Percentiles rank a stretch among this genome's conserved stretches.
These are phyloP conservation scores for Verticillium isaacii DNA, from an alignment of 2,329 filamentous ascomycete genomes.

Conservation along the genomic window DNA sequence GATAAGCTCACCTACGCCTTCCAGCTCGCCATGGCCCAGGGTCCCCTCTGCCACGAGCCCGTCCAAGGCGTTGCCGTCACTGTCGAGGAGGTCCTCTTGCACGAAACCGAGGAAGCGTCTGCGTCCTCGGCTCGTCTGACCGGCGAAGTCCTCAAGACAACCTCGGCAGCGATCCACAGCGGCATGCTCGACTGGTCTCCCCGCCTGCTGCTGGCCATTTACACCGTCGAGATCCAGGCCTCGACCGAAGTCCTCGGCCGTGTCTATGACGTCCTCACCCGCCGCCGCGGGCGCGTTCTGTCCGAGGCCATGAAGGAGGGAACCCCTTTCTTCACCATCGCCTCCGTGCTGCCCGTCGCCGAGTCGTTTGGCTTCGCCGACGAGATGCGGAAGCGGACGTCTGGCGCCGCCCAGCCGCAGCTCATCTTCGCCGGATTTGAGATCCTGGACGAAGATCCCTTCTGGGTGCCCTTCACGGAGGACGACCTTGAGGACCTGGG, in stretches of 20 bases:
- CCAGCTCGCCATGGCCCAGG: constrained; percentile 84
- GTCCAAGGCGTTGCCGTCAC: constrained; percentile 91
- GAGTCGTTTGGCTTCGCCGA: constrained; percentile 95
- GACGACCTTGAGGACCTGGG: constrained; percentile 95
- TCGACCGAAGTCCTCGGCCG: constrained; percentile 91
- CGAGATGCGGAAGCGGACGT: constrained; percentile 92
- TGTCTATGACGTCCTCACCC: constrained; percentile 96
- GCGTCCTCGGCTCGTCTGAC: constrained; percentile 65
- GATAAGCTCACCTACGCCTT: constrained; percentile 94
- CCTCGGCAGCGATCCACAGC: constrained; percentile 75
- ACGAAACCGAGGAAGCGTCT: constrained; percentile 39
- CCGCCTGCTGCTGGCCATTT: constrained; percentile 94
- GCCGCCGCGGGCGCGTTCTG: constrained; percentile 82
- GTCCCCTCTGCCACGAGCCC: constrained; percentile 87
- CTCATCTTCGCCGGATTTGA: constrained; percentile 92
- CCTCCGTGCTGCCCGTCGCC: constrained; percentile 81
- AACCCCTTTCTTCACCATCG: constrained; percentile 93
- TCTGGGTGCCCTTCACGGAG: constrained; percentile 96
- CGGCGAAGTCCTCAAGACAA: constrained; percentile 86
- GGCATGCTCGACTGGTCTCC: constrained; percentile 96
- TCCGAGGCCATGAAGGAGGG: constrained; percentile 91
- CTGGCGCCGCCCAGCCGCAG: constrained; percentile 86
- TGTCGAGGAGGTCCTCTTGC: constrained; percentile 70
- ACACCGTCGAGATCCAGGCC: constrained; percentile 95
- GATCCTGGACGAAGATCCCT: constrained; percentile 89